Conservation (phyloP, 208 protist species). For the Trichomonas gallinae region DNA sequence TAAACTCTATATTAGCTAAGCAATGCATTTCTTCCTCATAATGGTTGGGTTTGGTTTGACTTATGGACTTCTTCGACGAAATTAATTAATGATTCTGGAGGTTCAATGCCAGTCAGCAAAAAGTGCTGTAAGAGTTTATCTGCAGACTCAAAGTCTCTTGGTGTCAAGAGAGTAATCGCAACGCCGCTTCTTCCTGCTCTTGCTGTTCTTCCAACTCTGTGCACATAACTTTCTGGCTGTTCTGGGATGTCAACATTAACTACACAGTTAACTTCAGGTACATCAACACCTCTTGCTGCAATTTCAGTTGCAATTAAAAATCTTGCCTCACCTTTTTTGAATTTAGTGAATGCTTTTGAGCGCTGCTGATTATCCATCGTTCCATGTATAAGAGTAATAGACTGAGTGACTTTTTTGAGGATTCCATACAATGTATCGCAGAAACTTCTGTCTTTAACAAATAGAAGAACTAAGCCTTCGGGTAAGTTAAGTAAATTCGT, state of each 20-base stretch:
- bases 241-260: not conserved
- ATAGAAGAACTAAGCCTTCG: not conserved
- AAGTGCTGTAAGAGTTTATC: not conserved
- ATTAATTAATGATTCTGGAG: not conserved
- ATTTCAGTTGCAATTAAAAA: constrained; percentile 3
- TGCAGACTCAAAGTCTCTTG: constrained; percentile 38
- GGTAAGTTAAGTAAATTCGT: not conserved
- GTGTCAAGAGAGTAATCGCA: constrained; percentile 85
- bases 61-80: not conserved
- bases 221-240: constrained; percentile 61
- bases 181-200: constrained; percentile 69
- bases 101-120: not conserved
- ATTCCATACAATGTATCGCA: not conserved
- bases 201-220: constrained; percentile 84
- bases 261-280: not conserved
- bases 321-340: not conserved
- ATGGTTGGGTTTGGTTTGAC: too few relatives aligned
- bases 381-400: not conserved
- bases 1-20: too few relatives aligned
- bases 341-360: not conserved
- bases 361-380: not conserved
- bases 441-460: not conserved
- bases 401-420: not conserved
- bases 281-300: constrained; percentile 1
- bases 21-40: too few relatives aligned